Evolutionary conservation across 192 early-diverging fungal species (phyloP), one percentile per base, ranked within the genome.

Genomic region (Coemansia sp.): DNA sequence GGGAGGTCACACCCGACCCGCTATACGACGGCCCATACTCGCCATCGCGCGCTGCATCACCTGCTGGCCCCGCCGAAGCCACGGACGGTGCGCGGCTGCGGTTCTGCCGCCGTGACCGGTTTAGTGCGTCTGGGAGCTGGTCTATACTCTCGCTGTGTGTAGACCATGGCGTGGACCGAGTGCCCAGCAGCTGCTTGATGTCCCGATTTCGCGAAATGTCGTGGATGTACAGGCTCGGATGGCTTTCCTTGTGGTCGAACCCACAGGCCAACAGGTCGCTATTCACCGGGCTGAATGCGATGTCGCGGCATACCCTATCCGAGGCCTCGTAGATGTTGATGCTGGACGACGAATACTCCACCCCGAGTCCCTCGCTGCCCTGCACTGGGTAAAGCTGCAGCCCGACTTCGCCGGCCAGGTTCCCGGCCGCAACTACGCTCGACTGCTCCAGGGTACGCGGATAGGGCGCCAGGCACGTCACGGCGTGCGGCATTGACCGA

Each of bases 201-300:
- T 71, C 61, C n/a, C 30, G 45, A 26, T 44, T 54, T 12, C 52
- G 60, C 39, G 56, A 39, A 33, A 66, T 39, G 20, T 73, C 64
- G 28, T 57, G 41, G 16, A 73, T 61, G 2, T 46, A 49, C 14
- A 73, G 54, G 41, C 69, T 62, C 22, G 57, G 37, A 21, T 25
- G 39, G 16, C 63, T 57, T 19, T 73, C 69, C 20, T 36, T 44
- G 32, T 55, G 47, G 43, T 73, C 69, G 32, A 73, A 73, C 1
- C 69, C 69, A 17, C 63, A 60, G 2, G 69, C 69, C 10, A 73
- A 41, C 47, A 56, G 30, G 51, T 73, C 57, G 25, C 34, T 54
- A 31, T 60, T 59, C 10, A 36, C 35, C 0, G 44, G 18, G n/a
- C 57, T 73, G 38, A 73, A 73, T 16, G 57, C 52, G 21, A 73